A percentile compares a stretch with the other conserved stretches of the same genome.
Evolutionary conservation across 2,329 filamentous ascomycete genomes (phyloP).

Genomic region (Ceratocystiopsis minuta): DNA sequence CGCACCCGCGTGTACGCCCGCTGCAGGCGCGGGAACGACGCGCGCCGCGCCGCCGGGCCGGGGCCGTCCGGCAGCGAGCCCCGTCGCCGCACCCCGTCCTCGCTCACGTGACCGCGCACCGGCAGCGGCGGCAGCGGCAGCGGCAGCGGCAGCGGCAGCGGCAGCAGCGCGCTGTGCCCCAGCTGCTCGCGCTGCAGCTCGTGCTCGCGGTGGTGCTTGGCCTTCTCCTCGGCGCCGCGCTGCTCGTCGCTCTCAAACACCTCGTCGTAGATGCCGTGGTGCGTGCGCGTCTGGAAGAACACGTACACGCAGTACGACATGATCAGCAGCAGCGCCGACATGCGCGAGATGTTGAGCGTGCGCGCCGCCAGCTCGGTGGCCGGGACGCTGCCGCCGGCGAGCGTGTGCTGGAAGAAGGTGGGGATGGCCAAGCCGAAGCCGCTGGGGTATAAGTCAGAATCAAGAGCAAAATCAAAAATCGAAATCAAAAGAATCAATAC

Average conservation of each 20-base stretch:
- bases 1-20: too few species aligned
- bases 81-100: too few species aligned
- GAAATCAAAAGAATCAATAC: too few species aligned
- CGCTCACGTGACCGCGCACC: too few species aligned
- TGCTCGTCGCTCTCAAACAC: constrained; percentile 55
- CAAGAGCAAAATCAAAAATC: background rate
- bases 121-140: too few species aligned
- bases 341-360: constrained; percentile 49
- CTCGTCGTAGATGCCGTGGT: constrained; percentile 60
- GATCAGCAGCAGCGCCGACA: constrained; percentile 52
- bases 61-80: background rate
- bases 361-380: constrained; percentile 26
- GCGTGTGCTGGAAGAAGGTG: constrained; percentile 35
- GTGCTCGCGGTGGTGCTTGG: constrained; percentile 31
- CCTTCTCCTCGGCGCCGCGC: constrained; percentile 27
- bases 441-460: constrained; percentile 11
- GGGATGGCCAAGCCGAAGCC: constrained; percentile 33
- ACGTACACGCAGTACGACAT: constrained; percentile 49
- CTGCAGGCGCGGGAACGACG: too few species aligned
- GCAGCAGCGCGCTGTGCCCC: too few species aligned
- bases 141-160: too few species aligned
- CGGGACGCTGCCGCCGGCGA: constrained; percentile 14
- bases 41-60: too few species aligned
- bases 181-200: constrained; percentile 4
- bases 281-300: constrained; percentile 58